These are phyloP conservation scores for Cladophialophora exuberans DNA, from an alignment of 2,329 filamentous ascomycete genomes.

Conservation along the genomic window DNA sequence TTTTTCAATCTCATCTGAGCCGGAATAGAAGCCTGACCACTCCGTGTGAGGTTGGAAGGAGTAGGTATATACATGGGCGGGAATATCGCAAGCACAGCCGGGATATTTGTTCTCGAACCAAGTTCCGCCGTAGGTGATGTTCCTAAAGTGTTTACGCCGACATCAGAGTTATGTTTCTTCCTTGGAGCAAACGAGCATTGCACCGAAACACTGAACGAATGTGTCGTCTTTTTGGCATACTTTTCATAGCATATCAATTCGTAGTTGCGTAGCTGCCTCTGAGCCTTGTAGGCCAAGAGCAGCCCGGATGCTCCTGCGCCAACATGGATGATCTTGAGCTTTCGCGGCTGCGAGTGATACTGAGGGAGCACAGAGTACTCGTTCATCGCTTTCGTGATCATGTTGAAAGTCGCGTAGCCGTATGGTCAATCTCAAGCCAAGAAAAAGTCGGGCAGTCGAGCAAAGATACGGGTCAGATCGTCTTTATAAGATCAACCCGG, in stretches of 20 bases:
- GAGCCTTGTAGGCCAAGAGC: constrained; percentile 23
- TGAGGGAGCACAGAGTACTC: constrained; percentile 12
- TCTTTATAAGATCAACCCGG: too few species aligned
- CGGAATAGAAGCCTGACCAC: constrained; percentile 23
- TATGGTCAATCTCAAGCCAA: background rate
- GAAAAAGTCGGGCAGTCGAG: too few species aligned
- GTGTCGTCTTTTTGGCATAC: constrained; percentile 23
- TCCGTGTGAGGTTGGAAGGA: constrained; percentile 27
- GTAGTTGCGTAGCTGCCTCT: constrained; percentile 40
- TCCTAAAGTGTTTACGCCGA: too few species aligned
- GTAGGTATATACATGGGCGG: constrained; percentile 24
- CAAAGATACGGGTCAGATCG: too few species aligned
- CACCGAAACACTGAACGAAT: background rate
- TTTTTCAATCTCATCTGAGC: constrained; percentile 11
- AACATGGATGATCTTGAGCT: constrained; percentile 30
- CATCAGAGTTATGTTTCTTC: too few species aligned
- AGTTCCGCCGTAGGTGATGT: constrained; percentile 32
- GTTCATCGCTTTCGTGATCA: constrained; percentile 3
- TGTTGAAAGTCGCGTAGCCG: background rate
- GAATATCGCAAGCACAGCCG: constrained; percentile 40
- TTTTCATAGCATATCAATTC: constrained; percentile 29
- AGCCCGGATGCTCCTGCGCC: constrained; percentile 28
- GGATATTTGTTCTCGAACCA: constrained; percentile 35
- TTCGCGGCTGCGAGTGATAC: constrained; percentile 14
- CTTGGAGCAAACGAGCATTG: background rate